A percentile compares a stretch with the other conserved stretches of the same genome.
Conservation (phyloP, 2,329 filamentous ascomycete genomes). For the Massarina eburnea region DNA sequence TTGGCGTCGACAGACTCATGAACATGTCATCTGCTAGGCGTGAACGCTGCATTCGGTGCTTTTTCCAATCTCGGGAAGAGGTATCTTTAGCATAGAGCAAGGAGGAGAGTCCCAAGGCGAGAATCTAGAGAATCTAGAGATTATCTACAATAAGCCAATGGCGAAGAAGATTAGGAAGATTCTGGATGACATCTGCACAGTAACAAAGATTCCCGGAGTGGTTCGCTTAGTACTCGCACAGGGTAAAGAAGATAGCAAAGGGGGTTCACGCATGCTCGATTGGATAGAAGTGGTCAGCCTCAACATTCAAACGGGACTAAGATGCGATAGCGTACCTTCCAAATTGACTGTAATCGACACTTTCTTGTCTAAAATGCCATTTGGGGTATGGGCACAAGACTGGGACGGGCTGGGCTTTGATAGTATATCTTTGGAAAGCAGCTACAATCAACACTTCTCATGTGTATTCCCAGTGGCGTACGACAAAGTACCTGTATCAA, state of each 20-base stretch:
- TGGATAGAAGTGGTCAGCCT: neutral
- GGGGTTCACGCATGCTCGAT: slow-evolving; percentile 30
- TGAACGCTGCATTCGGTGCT: slow-evolving; percentile 51
- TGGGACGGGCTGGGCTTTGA: no score
- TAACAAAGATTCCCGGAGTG: no score
- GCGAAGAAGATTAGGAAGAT: slow-evolving; percentile 55
- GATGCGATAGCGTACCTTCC: neutral
- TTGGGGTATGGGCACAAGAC: no score
- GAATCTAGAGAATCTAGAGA: slow-evolving; percentile 45
- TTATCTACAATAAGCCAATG: slow-evolving; percentile 48
- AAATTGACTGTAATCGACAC: neutral
- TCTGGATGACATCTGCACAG: slow-evolving; percentile 49
- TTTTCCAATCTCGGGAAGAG: slow-evolving; percentile 41
- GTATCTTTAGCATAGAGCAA: slow-evolving; percentile 11
- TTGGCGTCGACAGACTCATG: no score
- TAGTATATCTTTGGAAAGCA: no score
- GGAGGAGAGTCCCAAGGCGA: slow-evolving; percentile 6
- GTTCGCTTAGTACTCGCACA: slow-evolving; percentile 54
- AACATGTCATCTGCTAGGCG: slow-evolving; percentile 41
- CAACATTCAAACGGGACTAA: neutral
- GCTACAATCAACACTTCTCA: no score
- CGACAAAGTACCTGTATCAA: no score
- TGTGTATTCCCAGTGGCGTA: no score
- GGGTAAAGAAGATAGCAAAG: slow-evolving; percentile 29
- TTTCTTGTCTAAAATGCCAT: neutral